Percentiles rank a stretch among this genome's conserved stretches.
These are phyloP conservation scores for Dalbergia cochinchinensis DNA, from an alignment of 306 rosid species.

Conservation along the genomic window DNA sequence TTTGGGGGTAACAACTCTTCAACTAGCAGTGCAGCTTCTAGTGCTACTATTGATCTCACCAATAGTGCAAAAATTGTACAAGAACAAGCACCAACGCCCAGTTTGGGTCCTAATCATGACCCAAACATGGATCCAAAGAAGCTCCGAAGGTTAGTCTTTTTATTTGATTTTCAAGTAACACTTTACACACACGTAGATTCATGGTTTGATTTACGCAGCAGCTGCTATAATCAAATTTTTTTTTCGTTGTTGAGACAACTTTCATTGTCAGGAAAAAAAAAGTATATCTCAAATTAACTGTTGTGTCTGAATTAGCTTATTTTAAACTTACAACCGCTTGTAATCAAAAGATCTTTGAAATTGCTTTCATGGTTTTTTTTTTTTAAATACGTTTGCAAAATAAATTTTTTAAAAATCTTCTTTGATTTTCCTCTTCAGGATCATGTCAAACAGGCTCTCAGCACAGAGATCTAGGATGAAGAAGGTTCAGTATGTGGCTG, in stretches of 20 bases:
- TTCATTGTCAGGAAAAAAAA: no score
- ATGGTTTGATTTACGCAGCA: no score
- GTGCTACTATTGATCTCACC: no score
- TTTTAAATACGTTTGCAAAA: no score
- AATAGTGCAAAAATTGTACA: background rate
- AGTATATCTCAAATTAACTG: no score
- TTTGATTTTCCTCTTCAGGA: background rate
- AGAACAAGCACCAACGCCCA: background rate
- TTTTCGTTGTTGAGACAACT: no score
- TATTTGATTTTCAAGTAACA: background rate
- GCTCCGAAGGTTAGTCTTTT: conserved; percentile 36
- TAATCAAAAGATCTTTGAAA: no score
- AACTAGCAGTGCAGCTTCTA: no score
- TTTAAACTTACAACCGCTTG: no score
- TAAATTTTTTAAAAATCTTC: background rate
- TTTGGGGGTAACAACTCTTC: background rate
- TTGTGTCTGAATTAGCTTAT: no score
- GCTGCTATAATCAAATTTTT: no score
- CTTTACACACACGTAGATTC: background rate
- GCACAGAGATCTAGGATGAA: background rate
- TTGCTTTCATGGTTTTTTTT: no score
- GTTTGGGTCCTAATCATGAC: background rate
- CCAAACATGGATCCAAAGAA: conserved; percentile 40
- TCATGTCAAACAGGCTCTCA: conserved; percentile 24
- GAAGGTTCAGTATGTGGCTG: background rate